Percentiles rank a stretch among this genome's conserved stretches.
Evolutionary conservation across 257 asterid species (phyloP).

Genomic region (Solanum bulbocastanum): DNA sequence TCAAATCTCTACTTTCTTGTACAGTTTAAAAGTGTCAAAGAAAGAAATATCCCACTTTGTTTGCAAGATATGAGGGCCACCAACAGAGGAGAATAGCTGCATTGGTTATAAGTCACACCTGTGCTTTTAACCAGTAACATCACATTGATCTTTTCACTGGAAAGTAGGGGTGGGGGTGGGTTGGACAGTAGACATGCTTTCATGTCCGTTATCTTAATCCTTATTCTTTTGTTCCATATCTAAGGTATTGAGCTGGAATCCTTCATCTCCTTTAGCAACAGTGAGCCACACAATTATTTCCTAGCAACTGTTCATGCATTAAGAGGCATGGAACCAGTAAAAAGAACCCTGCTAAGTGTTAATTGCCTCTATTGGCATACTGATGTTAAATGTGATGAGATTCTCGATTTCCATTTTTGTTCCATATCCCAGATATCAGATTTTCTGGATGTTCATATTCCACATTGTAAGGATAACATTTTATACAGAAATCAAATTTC

Average conservation of each 20-base stretch:
- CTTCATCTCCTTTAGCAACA: background rate
- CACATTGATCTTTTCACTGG: background rate
- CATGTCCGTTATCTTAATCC: background rate
- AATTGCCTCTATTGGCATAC: background rate
- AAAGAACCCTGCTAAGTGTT: background rate
- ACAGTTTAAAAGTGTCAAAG: background rate
- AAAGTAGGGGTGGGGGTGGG: background rate
- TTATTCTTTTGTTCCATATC: background rate
- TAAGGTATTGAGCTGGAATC: background rate
- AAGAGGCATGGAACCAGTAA: background rate
- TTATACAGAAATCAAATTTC: background rate
- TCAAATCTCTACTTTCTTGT: background rate
- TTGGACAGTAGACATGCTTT: background rate
- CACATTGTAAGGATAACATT: background rate
- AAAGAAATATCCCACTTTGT: background rate
- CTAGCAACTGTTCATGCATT: background rate
- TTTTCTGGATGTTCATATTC: background rate
- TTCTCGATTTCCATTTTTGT: background rate
- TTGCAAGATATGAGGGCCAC: background rate
- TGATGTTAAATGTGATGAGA: background rate
- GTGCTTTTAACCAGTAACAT: background rate
- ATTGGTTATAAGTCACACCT: background rate
- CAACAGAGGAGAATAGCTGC: background rate
- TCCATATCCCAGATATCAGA: background rate
- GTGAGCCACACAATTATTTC: background rate